Conservation (phyloP, 2,329 filamentous ascomycete genomes). For the Torrubiella hemipterigena region DNA sequence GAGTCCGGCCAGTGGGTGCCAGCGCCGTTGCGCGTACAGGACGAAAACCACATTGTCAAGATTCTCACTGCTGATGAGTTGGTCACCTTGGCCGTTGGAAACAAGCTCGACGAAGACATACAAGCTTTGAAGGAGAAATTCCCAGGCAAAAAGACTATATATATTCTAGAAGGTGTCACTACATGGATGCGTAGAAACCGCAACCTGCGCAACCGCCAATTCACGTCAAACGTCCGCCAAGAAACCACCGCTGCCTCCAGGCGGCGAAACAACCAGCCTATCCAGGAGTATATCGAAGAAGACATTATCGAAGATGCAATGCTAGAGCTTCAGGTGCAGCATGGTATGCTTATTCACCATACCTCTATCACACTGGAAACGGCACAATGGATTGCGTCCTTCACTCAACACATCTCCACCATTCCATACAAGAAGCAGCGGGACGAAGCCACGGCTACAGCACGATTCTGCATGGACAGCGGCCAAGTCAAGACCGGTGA, state of each 20-base stretch:
- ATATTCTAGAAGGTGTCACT: conserved; percentile 58
- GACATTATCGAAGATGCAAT: conserved; percentile 60
- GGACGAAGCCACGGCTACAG: conserved; percentile 36
- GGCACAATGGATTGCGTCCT: conserved; percentile 58
- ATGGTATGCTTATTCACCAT: conserved; percentile 59
- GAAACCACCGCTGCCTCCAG: conserved; percentile 17
- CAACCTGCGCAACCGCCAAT: conserved; percentile 55
- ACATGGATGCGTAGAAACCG: conserved; percentile 58
- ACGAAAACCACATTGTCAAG: conserved; percentile 51
- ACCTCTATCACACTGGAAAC: conserved; percentile 49
- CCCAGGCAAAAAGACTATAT: conserved; percentile 44
- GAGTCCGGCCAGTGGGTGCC: conserved; percentile 54
- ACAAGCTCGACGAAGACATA: conserved; percentile 48
- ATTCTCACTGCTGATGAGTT: conserved; percentile 54
- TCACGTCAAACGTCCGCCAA: conserved; percentile 49
- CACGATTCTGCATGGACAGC: conserved; percentile 66
- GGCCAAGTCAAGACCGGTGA: conserved; percentile 65
- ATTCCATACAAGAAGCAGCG: conserved; percentile 55
- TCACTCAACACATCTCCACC: conserved; percentile 69
- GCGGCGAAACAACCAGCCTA: conserved; percentile 25
- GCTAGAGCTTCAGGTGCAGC: conserved; percentile 55
- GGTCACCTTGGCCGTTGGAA: conserved; percentile 42
- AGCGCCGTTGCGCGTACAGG: conserved; percentile 32
- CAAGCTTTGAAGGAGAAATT: conserved; percentile 41
- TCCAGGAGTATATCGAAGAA: conserved; percentile 46